Evolutionary conservation across 768 basidiomycete genomes (phyloP).

Genomic region (Baorangia bicolor): DNA sequence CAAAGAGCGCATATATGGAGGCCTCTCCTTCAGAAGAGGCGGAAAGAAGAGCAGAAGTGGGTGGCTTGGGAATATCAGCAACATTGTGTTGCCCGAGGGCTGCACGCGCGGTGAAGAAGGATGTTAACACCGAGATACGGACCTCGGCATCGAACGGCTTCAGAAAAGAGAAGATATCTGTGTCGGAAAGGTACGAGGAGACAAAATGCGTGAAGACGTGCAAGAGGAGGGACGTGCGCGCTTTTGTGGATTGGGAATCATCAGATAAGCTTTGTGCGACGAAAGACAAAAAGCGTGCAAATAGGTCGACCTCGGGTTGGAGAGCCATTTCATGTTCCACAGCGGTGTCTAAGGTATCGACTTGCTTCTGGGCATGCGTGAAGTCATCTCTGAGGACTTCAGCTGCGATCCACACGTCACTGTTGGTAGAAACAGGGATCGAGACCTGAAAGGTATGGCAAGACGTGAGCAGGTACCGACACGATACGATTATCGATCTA

Average conservation of each 20-base stretch:
- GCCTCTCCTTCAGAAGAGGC: conserved; percentile 62
- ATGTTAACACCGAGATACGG: conserved; percentile 71
- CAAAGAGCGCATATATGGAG: conserved; percentile 89
- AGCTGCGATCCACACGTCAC: conserved; percentile 88
- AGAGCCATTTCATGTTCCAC: conserved; percentile 50
- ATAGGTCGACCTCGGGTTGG: conserved; percentile 74
- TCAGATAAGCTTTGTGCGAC: conserved; percentile 62
- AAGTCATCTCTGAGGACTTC: conserved; percentile 93
- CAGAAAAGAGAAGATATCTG: conserved; percentile 81
- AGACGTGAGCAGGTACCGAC: conserved; percentile 1
- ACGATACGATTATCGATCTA: conserved; percentile 6
- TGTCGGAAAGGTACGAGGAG: conserved; percentile 61
- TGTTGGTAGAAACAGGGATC: conserved; percentile 79
- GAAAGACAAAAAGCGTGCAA: conserved; percentile 81
- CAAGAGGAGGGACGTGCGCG: conserved; percentile 66
- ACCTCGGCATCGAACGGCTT: conserved; percentile 72
- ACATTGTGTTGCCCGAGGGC: conserved; percentile 59
- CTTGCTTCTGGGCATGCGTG: conserved; percentile 56
- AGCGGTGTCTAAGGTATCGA: conserved; percentile 56
- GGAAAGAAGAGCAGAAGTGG: conserved; percentile 66
- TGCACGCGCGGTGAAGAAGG: conserved; percentile 78
- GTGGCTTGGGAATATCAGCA: conserved; percentile 54
- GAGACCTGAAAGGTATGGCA: conserved; percentile 52
- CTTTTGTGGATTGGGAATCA: conserved; percentile 49
- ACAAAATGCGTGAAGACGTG: conserved; percentile 80